Evolutionary conservation across 768 basidiomycete genomes (phyloP).

Genomic region (Naganishia kalamii): DNA sequence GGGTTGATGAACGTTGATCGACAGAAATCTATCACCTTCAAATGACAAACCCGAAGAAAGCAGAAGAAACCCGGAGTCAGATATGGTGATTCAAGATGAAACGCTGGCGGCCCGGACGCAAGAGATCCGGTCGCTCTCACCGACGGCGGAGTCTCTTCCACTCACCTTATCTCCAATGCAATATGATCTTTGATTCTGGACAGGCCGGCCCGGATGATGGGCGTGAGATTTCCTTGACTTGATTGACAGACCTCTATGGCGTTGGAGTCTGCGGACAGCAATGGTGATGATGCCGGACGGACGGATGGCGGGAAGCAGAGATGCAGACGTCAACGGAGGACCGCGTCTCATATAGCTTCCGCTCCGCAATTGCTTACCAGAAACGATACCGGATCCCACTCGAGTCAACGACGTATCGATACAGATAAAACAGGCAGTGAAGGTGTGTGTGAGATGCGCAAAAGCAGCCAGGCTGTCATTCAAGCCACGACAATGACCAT

Average conservation of each 20-base stretch:
- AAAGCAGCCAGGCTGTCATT: too few relatives aligned
- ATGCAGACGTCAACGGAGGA: background rate
- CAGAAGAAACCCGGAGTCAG: constrained; percentile 8
- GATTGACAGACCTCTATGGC: background rate
- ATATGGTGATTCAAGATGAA: background rate
- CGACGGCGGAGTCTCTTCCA: background rate
- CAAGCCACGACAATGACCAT: too few relatives aligned
- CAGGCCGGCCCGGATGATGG: background rate
- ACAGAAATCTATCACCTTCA: background rate
- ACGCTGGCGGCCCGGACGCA: background rate
- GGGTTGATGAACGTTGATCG: background rate
- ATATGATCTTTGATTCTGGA: too few relatives aligned
- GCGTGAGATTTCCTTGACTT: background rate
- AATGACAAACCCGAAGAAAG: constrained; percentile 7
- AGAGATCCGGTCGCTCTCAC: background rate
- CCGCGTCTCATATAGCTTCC: background rate
- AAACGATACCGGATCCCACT: background rate
- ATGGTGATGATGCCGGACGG: background rate
- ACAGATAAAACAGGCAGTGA: too few relatives aligned
- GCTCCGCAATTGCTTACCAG: background rate
- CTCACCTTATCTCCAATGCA: background rate
- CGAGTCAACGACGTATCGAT: background rate
- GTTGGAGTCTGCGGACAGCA: background rate
- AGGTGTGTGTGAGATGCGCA: too few relatives aligned
- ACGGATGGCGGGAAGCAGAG: background rate